A percentile compares a stretch with the other conserved stretches of the same genome.
Conservation (phyloP, 2,329 filamentous ascomycete species). For the Exserohilum turcica region DNA sequence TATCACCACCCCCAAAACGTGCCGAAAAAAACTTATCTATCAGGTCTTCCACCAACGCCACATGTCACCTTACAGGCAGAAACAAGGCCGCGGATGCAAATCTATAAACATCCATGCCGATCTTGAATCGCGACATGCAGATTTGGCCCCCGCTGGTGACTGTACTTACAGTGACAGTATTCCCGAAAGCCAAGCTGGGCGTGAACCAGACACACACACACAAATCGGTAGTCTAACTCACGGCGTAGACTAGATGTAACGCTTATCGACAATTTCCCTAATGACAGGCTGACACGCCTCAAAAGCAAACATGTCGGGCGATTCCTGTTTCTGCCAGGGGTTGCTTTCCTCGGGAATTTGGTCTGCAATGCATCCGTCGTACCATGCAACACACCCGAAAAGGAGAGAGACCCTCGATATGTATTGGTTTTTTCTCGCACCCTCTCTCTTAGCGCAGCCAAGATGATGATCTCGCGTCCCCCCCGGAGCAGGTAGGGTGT, state of each 20-base stretch:
- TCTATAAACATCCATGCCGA: neutral
- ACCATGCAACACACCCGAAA: constrained; percentile 3
- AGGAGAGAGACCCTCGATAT: neutral
- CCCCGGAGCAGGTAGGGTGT: constrained; percentile 15
- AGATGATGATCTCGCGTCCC: constrained; percentile 28
- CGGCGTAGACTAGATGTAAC: neutral
- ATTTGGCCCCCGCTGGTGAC: neutral
- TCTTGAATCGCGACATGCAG: neutral
- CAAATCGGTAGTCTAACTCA: neutral
- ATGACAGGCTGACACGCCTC: constrained; percentile 1
- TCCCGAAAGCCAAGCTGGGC: neutral
- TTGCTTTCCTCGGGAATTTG: neutral
- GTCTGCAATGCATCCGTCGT: constrained; percentile 5
- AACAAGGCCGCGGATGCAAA: neutral
- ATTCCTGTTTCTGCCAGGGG: neutral
- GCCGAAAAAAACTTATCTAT: constrained; percentile 3
- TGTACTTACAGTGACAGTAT: neutral
- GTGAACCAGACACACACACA: neutral
- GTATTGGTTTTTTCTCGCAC: constrained; percentile 4
- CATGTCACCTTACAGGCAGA: neutral
- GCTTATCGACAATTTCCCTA: constrained; percentile 2
- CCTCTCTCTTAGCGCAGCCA: constrained; percentile 8
- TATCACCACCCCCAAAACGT: neutral
- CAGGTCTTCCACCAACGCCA: constrained; percentile 9
- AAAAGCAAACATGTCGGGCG: constrained; percentile 1